Evolutionary conservation across 2,329 filamentous ascomycete genomes (phyloP).

Genomic region (Fusarium veterinarium): DNA sequence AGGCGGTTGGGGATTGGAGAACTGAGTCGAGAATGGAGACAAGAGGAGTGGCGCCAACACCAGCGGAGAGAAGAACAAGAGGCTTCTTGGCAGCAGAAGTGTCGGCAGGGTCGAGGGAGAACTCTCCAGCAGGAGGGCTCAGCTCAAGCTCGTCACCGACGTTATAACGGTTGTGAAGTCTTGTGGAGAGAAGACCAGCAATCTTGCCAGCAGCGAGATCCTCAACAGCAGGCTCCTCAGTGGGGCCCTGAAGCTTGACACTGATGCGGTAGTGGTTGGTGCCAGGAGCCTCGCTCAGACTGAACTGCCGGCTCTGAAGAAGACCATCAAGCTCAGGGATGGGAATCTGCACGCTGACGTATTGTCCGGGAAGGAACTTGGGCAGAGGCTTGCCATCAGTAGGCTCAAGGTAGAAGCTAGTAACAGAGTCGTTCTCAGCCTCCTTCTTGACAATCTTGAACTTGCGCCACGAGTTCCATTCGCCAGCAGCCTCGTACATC

Average conservation of each 20-base stretch:
- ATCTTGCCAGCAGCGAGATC: conserved; percentile 51
- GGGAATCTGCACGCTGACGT: conserved; percentile 73
- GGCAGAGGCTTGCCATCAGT: conserved; percentile 67
- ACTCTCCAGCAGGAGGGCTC: conserved; percentile 68
- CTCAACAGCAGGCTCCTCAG: conserved; percentile 43
- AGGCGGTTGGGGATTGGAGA: conserved; percentile 44
- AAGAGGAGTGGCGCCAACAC: conserved; percentile 76
- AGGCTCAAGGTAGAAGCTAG: conserved; percentile 77
- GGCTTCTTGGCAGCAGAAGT: conserved; percentile 59
- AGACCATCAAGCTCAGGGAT: conserved; percentile 70
- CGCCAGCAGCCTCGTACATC: conserved; percentile 65
- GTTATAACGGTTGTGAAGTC: conserved; percentile 60
- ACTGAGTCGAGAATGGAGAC: conserved; percentile 72
- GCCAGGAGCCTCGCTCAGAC: conserved; percentile 70
- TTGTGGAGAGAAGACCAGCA: conserved; percentile 64
- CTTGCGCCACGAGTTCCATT: conserved; percentile 61
- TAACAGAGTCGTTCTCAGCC: conserved; percentile 69
- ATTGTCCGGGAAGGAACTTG: conserved; percentile 76
- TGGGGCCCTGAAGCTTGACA: conserved; percentile 73
- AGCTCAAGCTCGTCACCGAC: conserved; percentile 66
- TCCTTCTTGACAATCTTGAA: conserved; percentile 71
- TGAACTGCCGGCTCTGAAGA: conserved; percentile 80
- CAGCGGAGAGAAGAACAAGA: conserved; percentile 74
- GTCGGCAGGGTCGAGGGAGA: conserved; percentile 66
- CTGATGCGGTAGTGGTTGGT: conserved; percentile 76